A percentile compares a stretch with the other conserved stretches of the same genome.
phyloP scores from a whole-genome alignment of 768 basidiomycete genomes.

The Auricularia sp. region DNA sequence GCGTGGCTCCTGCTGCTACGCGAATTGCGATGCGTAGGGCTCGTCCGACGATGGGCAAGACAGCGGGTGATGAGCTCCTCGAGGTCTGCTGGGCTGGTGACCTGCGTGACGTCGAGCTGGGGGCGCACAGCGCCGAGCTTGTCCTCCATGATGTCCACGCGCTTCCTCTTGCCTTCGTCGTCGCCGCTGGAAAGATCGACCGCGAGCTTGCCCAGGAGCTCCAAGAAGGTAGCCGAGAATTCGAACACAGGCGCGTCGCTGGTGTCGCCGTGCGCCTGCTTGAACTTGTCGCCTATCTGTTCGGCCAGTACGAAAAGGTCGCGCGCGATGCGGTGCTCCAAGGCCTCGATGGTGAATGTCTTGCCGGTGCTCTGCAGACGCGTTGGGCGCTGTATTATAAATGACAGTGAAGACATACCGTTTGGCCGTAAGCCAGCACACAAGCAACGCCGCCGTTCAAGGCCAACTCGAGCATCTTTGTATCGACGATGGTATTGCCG shows the following conservation, averaged over 20 bases:
- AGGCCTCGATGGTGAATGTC: conserved; percentile 22
- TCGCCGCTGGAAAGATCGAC: conserved; percentile 20
- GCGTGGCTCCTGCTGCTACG: conserved; percentile 26
- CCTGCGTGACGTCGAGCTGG: conserved; percentile 16
- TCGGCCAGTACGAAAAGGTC: conserved; percentile 22
- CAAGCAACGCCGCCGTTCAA: conserved; percentile 23
- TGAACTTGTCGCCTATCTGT: conserved; percentile 13
- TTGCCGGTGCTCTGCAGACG: not conserved
- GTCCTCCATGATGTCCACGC: conserved; percentile 22
- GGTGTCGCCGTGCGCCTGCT: conserved; percentile 2
- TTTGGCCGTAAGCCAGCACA: conserved; percentile 26
- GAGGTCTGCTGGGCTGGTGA: conserved; percentile 21
- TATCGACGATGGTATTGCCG: conserved; percentile 20
- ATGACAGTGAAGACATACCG: conserved; percentile 10
- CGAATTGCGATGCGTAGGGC: conserved; percentile 23
- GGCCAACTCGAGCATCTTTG: conserved; percentile 21
- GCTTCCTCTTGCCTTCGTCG: conserved; percentile 18
- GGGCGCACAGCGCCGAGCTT: conserved; percentile 22
- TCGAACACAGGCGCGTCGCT: conserved; percentile 16
- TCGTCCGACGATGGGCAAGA: conserved; percentile 19
- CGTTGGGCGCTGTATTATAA: not conserved
- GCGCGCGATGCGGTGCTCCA: conserved; percentile 24
- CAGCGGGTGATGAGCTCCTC: conserved; percentile 21
- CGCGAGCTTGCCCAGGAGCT: conserved; percentile 24
- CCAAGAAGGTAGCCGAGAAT: conserved; percentile 24